Percentiles rank a stretch among this genome's conserved stretches.
Evolutionary conservation across 352 stramenopile genomes (phyloP).

Genomic region (Phytopythium montanum): DNA sequence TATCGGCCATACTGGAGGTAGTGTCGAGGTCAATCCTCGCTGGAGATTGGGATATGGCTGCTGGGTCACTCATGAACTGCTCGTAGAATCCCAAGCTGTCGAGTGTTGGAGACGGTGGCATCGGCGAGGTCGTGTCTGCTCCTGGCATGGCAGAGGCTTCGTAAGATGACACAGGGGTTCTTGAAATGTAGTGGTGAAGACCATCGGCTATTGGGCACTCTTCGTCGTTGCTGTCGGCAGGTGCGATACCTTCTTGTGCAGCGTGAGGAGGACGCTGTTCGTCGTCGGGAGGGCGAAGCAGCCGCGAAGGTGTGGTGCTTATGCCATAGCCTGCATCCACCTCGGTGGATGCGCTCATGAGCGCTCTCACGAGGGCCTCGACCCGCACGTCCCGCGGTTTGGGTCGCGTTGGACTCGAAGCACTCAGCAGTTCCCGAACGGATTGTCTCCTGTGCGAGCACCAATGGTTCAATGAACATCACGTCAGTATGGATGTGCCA

Average conservation of each 20-base stretch:
- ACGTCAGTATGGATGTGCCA: neutral
- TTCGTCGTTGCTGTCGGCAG: neutral
- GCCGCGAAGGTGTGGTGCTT: neutral
- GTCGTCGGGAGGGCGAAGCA: conserved; percentile 5
- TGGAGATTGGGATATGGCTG: neutral
- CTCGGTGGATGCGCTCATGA: neutral
- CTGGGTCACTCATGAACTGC: conserved; percentile 1
- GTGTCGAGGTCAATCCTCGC: neutral
- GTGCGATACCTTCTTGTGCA: too few relatives aligned
- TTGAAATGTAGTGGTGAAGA: neutral
- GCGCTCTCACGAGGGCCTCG: neutral
- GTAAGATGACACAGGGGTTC: neutral
- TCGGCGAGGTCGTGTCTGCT: neutral
- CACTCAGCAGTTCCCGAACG: neutral
- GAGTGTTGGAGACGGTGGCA: neutral
- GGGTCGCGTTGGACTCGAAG: neutral
- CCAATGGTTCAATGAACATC: neutral
- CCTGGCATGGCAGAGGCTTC: neutral
- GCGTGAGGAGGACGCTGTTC: neutral
- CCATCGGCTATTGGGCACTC: neutral
- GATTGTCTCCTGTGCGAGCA: neutral
- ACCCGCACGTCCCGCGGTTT: neutral
- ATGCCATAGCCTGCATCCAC: neutral
- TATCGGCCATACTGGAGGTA: neutral
- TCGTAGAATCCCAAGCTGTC: neutral